phyloP scores from a whole-genome alignment of 768 basidiomycete species.

The Boletus vermiculosoides region DNA sequence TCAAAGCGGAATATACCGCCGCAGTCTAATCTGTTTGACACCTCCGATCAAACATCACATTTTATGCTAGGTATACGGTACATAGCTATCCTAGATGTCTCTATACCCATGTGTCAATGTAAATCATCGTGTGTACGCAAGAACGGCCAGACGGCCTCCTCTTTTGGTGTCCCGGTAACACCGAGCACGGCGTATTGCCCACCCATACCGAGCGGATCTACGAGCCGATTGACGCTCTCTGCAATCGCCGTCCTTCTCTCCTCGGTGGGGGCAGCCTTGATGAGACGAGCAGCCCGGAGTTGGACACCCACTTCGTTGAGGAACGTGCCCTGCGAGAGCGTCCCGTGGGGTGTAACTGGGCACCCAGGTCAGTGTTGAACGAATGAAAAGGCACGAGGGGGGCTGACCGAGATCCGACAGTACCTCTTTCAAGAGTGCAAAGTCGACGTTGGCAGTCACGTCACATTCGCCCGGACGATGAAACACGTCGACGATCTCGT shows the following conservation, averaged over 20 bases:
- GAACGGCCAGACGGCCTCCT: constrained; percentile 33
- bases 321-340: constrained; percentile 75
- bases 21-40: neutral
- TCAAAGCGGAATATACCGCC: constrained; percentile 27
- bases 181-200: constrained; percentile 82
- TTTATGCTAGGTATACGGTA: neutral
- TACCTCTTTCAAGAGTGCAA: constrained; percentile 81
- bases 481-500: constrained; percentile 83
- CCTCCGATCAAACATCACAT: neutral
- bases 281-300: constrained; percentile 61
- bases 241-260: constrained; percentile 54
- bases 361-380: constrained; percentile 5
- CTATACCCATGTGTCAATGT: neutral
- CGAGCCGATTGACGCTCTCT: constrained; percentile 64
- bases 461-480: constrained; percentile 84
- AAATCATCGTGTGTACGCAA: constrained; percentile 1
- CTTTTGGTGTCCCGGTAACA: constrained; percentile 27
- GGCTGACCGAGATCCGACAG: constrained; percentile 60
- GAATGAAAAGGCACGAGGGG: neutral
- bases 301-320: constrained; percentile 74
- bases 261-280: constrained; percentile 46
- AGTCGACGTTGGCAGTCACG: constrained; percentile 96
- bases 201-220: constrained; percentile 85
- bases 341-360: constrained; percentile 54
- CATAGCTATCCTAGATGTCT: neutral